Conservation (phyloP, 2,329 filamentous ascomycete genomes). For the Sarocladium oryzae region DNA sequence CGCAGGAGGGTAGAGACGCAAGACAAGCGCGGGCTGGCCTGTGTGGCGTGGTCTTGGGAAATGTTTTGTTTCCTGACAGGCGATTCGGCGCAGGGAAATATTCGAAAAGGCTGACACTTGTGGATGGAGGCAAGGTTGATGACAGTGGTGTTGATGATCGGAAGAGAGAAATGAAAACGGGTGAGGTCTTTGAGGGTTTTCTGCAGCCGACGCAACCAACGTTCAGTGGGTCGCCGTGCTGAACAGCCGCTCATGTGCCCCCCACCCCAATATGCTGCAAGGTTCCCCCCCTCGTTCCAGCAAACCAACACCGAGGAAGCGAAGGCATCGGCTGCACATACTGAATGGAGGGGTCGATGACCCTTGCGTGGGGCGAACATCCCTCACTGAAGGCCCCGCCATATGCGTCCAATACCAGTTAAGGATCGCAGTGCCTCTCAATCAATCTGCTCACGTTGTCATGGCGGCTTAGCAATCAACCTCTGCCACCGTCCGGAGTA, state of each 20-base stretch:
- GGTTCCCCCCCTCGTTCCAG: constrained; percentile 1
- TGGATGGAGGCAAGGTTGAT: neutral
- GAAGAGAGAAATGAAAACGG: neutral
- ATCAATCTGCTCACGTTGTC: neutral
- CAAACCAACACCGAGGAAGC: too few relatives aligned
- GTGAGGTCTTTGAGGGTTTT: constrained; percentile 9
- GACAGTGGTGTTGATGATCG: constrained; percentile 3
- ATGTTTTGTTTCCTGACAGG: too few relatives aligned
- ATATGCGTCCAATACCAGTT: too few relatives aligned
- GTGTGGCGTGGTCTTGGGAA: neutral
- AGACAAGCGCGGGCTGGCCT: neutral
- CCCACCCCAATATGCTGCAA: constrained; percentile 2
- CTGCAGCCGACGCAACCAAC: neutral
- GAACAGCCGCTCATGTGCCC: neutral
- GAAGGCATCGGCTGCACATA: neutral
- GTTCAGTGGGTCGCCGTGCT: constrained; percentile 4
- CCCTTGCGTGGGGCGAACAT: neutral
- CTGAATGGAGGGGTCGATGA: constrained; percentile 2
- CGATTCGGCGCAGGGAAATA: too few relatives aligned
- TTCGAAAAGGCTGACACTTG: too few relatives aligned
- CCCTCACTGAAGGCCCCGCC: too few relatives aligned
- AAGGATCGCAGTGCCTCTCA: too few relatives aligned
- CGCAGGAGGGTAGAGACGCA: neutral
- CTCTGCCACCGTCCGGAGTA: too few relatives aligned
- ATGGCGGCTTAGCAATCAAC: constrained; percentile 7